A percentile compares a stretch with the other conserved stretches of the same genome.
These are phyloP conservation scores for Aspergillus sp. DNA, from an alignment of 2,329 filamentous ascomycete genomes.

Conservation along the genomic window DNA sequence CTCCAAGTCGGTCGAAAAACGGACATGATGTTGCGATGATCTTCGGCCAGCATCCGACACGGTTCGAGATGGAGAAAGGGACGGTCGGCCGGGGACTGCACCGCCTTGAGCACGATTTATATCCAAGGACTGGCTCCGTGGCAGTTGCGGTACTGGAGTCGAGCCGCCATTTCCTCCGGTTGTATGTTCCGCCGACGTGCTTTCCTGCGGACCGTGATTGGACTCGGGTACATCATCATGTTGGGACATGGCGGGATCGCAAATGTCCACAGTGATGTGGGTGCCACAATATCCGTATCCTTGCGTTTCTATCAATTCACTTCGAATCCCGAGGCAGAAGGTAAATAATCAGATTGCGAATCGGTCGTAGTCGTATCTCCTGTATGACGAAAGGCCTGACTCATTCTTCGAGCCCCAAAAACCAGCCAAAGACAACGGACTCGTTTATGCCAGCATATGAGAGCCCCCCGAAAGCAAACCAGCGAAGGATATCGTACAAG, in stretches of 20 bases:
- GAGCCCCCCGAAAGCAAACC: background rate
- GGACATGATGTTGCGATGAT: conserved; percentile 34
- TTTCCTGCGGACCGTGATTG: conserved; percentile 13
- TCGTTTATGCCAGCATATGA: background rate
- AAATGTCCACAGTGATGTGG: background rate
- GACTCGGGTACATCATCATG: conserved; percentile 17
- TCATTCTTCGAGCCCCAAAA: conserved; percentile 12
- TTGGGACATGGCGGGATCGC: conserved; percentile 19
- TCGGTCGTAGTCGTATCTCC: conserved; percentile 11
- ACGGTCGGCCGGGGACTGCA: conserved; percentile 22
- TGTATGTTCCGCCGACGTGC: conserved; percentile 9
- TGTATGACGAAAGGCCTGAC: conserved; percentile 7
- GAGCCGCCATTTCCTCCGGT: conserved; percentile 1
- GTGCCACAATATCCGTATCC: background rate
- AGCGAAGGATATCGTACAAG: background rate
- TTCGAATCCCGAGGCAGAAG: background rate
- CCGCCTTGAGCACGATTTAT: conserved; percentile 8
- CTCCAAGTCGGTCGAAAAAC: conserved; percentile 38
- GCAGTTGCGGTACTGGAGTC: conserved; percentile 6
- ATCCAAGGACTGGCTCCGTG: conserved; percentile 20
- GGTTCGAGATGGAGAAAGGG: conserved; percentile 29
- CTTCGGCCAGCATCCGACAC: conserved; percentile 33
- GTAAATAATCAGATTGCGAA: background rate
- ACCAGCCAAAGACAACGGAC: background rate
- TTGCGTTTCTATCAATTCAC: background rate